Base-by-base conservation (phyloP, 2,329 filamentous ascomycete genomes). In the Pseudophaeomoniella oleicola region DNA sequence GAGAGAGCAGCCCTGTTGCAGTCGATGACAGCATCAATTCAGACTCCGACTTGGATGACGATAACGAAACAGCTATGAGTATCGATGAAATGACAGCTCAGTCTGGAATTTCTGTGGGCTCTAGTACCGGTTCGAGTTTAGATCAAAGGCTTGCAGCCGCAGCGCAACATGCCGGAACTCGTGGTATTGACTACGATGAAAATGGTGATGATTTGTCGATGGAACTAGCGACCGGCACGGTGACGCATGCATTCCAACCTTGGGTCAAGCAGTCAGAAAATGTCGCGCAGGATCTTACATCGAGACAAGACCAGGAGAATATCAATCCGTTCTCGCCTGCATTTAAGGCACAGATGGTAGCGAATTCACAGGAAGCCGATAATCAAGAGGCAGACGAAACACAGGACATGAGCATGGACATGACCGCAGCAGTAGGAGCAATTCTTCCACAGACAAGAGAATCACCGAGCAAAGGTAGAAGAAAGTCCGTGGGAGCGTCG, bases 391-490 rank as follows among this genome's bases (percentile, higher is more conserved):
- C 64, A 10, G 53, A 57, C 12, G 62, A 69, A 16, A 69, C 71
- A 14, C 71, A 75, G 44, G 83, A 87, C 29, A 78, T 92, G 67
- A 90, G 84, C 15, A 94, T 96, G 88, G 88, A 96, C 48, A 83
- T 94, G 5, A 94, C 88, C 2, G 75, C 74, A 37, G 83, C 75
- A 5, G 66, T 93, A 37, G 88, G 88, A 5, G 73, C 78, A 3
- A 57, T 94, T 14, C 61, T 68, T 4, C 66, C 58, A 19, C 48
- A 56, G 13, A 36, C 50, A 5, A 45, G 35, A 15, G 43, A 42
- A 16, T 44, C 44, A 10, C 43, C 45, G 11, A 34, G 32, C 34
- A 42, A 41, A 43, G 40, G 53, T 39, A 42, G 48, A 39, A 43
- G 51, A 13, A 56, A 56, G 38, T 54, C 56, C 16, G 42, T 52